Percentiles rank a stretch among this genome's conserved stretches.
Evolutionary conservation across 768 basidiomycete species (phyloP).

Genomic region (Lactifluus rugatus): DNA sequence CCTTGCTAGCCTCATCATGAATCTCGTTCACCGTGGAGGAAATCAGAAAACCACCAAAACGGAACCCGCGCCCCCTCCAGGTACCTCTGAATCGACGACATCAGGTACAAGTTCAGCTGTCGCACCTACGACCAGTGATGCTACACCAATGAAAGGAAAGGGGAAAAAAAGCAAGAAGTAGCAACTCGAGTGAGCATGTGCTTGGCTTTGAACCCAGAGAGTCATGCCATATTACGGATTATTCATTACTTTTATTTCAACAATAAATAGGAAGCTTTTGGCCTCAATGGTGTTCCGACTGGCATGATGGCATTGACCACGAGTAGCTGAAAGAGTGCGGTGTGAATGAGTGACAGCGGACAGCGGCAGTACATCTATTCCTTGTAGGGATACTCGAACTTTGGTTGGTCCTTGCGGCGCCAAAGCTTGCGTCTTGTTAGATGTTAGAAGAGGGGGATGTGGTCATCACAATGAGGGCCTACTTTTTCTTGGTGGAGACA

Average conservation of each 20-base stretch:
- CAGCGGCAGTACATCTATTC: constrained; percentile 35
- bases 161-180: constrained; percentile 12
- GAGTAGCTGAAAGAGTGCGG: background rate
- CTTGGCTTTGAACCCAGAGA: background rate
- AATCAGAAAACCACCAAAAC: constrained; percentile 18
- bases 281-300: background rate
- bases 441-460: constrained; percentile 1
- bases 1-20: constrained; percentile 56
- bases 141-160: constrained; percentile 15
- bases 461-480: constrained; percentile 26
- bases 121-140: background rate
- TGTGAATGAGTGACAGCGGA: background rate
- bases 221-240: background rate
- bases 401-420: constrained; percentile 78
- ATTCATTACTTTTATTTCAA: background rate
- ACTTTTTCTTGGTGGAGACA: constrained; percentile 84
- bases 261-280: background rate
- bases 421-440: constrained; percentile 74
- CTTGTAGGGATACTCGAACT: constrained; percentile 83
- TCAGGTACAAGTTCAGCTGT: constrained; percentile 8
- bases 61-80: constrained; percentile 2
- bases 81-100: background rate
- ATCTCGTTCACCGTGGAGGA: constrained; percentile 42
- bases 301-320: background rate
- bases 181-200: background rate